A percentile compares a stretch with the other conserved stretches of the same genome.
Evolutionary conservation across 192 early-diverging fungal species (phyloP).

Genomic region (Entrophospora sp.): DNA sequence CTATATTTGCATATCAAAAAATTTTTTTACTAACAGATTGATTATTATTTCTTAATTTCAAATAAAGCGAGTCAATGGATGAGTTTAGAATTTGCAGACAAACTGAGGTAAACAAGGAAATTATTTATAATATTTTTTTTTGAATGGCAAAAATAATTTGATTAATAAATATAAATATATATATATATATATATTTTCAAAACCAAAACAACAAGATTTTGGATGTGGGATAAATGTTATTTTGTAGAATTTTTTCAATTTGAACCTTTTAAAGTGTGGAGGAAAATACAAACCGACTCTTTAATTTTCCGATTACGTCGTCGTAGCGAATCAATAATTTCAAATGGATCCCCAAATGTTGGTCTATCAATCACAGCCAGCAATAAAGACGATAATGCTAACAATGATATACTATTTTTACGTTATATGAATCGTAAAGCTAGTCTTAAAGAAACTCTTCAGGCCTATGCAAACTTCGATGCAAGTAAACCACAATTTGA

Average conservation of each 20-base stretch:
- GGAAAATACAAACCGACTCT: slow-evolving; percentile 52
- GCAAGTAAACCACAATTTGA: not conserved
- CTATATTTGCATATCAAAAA: not conserved
- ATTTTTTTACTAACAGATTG: not conserved
- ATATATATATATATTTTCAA: not conserved
- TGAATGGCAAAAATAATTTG: not conserved
- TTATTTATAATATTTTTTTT: not conserved
- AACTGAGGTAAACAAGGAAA: slow-evolving; percentile 35
- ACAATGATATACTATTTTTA: slow-evolving; percentile 36
- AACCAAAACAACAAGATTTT: too few species aligned
- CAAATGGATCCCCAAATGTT: not conserved
- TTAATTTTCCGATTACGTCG: slow-evolving; percentile 44
- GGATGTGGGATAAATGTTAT: slow-evolving; percentile 44
- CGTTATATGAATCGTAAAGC: slow-evolving; percentile 36
- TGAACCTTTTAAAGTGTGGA: slow-evolving; percentile 51
- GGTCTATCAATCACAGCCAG: not conserved
- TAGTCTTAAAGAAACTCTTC: slow-evolving; percentile 28
- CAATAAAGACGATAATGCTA: too few species aligned
- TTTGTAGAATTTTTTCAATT: slow-evolving; percentile 47
- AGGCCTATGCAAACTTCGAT: slow-evolving; percentile 31
- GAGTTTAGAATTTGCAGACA: slow-evolving; percentile 44
- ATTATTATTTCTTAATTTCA: not conserved
- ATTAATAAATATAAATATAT: too few species aligned
- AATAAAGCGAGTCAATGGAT: slow-evolving; percentile 47
- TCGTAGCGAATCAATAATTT: slow-evolving; percentile 13